These are phyloP conservation scores for Arthroderma uncinatum DNA, from an alignment of 2,329 filamentous ascomycete species.

Conservation along the genomic window DNA sequence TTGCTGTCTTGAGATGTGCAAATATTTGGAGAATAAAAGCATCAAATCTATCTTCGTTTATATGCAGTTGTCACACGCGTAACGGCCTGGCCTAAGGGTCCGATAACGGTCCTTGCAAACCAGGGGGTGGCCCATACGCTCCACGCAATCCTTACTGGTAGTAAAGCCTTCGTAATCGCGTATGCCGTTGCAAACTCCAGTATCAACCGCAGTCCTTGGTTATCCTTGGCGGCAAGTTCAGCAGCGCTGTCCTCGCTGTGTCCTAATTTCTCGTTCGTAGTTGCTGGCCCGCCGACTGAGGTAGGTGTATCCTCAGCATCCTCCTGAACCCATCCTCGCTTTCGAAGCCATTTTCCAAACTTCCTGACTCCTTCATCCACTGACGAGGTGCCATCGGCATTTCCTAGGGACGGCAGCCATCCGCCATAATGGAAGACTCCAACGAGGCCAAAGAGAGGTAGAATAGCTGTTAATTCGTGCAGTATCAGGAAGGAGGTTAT, in stretches of 20 bases:
- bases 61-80: slow-evolving; percentile 15
- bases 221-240: slow-evolving; percentile 21
- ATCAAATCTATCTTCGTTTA: slow-evolving; percentile 3
- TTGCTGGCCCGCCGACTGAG: slow-evolving; percentile 24
- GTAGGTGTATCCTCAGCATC: slow-evolving; percentile 37
- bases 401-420: slow-evolving; percentile 53
- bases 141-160: slow-evolving; percentile 63
- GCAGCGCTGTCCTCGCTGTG: slow-evolving; percentile 18
- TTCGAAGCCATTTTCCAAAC: slow-evolving; percentile 65
- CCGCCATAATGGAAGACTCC: slow-evolving; percentile 68
- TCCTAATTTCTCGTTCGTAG: slow-evolving; percentile 18
- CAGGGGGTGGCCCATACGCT: slow-evolving; percentile 87
- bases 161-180: slow-evolving; percentile 72
- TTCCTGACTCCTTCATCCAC: slow-evolving; percentile 53
- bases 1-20: background rate
- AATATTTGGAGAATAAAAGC: background rate
- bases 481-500: slow-evolving; percentile 76
- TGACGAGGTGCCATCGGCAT: slow-evolving; percentile 18
- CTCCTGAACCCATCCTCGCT: slow-evolving; percentile 65
- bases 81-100: slow-evolving; percentile 35
- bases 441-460: slow-evolving; percentile 66
- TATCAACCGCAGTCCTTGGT: slow-evolving; percentile 43
- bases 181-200: slow-evolving; percentile 76
- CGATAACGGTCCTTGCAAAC: slow-evolving; percentile 62
- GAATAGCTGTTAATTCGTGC: slow-evolving; percentile 80